Evolutionary conservation across 176 grass and related monocot species (phyloP).

Genomic region (Chrysopogon serrulatus): DNA sequence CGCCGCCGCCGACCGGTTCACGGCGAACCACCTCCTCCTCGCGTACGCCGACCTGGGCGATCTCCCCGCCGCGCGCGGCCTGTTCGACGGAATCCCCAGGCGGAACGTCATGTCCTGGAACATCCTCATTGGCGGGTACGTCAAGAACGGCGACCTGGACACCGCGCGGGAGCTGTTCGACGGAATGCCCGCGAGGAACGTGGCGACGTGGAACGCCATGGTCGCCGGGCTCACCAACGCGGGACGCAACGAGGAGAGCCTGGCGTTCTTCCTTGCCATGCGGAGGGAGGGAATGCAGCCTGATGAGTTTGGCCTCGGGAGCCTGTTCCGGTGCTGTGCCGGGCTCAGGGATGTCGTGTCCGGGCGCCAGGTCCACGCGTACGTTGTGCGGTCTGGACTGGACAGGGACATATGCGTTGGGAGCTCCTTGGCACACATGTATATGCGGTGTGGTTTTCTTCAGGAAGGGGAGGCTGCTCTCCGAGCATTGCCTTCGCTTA

Average conservation of each 20-base stretch:
- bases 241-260: conserved; percentile 35
- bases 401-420: conserved; percentile 56
- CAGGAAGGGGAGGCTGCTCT: conserved; percentile 41
- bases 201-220: conserved; percentile 69
- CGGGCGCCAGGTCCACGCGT: conserved; percentile 47
- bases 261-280: conserved; percentile 45
- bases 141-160: conserved; percentile 37
- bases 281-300: conserved; percentile 49
- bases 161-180: conserved; percentile 46
- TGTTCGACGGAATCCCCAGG: conserved; percentile 49
- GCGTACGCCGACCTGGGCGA: conserved; percentile 37
- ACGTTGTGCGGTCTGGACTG: conserved; percentile 31
- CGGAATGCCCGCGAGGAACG: conserved; percentile 49
- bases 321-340: conserved; percentile 47
- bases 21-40: conserved; percentile 51
- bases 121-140: conserved; percentile 43
- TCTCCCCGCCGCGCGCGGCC: not conserved
- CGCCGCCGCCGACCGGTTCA: conserved; percentile 57
- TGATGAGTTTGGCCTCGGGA: conserved; percentile 58
- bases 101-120: conserved; percentile 78
- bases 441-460: conserved; percentile 53
- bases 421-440: conserved; percentile 57
- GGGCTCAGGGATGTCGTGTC: conserved; percentile 46
- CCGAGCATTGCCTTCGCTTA: conserved; percentile 29
- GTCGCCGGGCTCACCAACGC: conserved; percentile 41